These are phyloP conservation scores for Drechmeria coniospora DNA, from an alignment of 2,329 filamentous ascomycete species.

Conservation along the genomic window DNA sequence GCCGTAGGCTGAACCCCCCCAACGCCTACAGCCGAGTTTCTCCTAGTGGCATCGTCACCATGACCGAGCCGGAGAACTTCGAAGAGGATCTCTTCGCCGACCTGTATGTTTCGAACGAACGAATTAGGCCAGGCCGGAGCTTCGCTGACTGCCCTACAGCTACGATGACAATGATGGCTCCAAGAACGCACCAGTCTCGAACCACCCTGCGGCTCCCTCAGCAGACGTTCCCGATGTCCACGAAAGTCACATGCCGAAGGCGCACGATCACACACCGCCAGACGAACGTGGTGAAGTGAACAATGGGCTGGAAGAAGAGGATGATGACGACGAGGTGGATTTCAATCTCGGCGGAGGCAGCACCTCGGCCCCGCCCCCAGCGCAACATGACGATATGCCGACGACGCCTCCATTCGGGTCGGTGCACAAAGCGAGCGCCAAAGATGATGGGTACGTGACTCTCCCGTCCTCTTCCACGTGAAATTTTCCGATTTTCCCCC, in stretches of 20 bases:
- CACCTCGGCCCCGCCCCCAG: slow-evolving; percentile 13
- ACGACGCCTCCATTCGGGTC: slow-evolving; percentile 19
- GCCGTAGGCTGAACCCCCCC: no score
- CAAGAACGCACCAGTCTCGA: slow-evolving; percentile 20
- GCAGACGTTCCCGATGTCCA: no score
- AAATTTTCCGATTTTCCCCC: neutral
- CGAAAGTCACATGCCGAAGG: neutral
- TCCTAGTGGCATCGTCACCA: no score
- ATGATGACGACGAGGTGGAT: slow-evolving; percentile 43
- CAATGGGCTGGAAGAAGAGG: slow-evolving; percentile 28
- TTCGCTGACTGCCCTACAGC: slow-evolving; percentile 21
- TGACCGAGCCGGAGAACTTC: slow-evolving; percentile 69
- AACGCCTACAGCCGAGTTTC: no score
- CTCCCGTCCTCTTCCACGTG: neutral
- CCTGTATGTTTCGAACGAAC: slow-evolving; percentile 47
- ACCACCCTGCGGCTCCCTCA: no score
- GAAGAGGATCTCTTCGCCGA: slow-evolving; percentile 95
- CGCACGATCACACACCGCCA: slow-evolving; percentile 2
- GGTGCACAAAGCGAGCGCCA: slow-evolving; percentile 47
- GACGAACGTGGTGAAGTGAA: slow-evolving; percentile 26
- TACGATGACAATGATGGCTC: slow-evolving; percentile 49
- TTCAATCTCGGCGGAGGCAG: slow-evolving; percentile 37
- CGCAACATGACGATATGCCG: slow-evolving; percentile 15
- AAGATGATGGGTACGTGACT: slow-evolving; percentile 29
- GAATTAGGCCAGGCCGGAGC: neutral